Base-by-base conservation (phyloP, 2,329 filamentous ascomycete species). In the Monosporascus sp. region DNA sequence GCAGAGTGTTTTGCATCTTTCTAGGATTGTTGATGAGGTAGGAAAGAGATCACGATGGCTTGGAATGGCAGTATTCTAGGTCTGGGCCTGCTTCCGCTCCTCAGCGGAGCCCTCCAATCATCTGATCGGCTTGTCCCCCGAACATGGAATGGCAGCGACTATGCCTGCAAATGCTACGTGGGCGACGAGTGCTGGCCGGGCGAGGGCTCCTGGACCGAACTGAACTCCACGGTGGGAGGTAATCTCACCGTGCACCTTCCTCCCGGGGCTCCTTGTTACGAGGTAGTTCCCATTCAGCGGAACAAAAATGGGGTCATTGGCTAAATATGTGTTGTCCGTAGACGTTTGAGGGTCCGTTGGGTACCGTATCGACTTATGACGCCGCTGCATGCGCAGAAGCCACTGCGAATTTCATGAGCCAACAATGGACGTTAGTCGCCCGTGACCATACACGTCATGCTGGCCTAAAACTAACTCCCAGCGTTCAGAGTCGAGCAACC, bases 391-490 rank as follows among this genome's bases (percentile, higher is more conserved):
- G 73, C 50, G 62, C 62, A 0, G 65, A 64, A 1, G 62, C 66
- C 7, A 64, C 60, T 2, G 55, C 60, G 2, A 66, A 65, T 48
- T 73, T 67, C 57, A 49, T 61, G 7, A 57, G 69, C 47, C 67
- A 72, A 54, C 60, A 68, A 47, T 76, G 71, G 69, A 66, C 64
- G 72, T 73, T 52, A 65, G 72, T 67, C 24, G 45, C 19, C 8
- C 8, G 61, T 19, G 58, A 59, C 36, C 54, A 60, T 38, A 19
- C 19, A 17, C 3, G 20, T 14, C 5, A 40, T 22, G 7, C 2
- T n/a, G 50, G 27, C 37, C 2, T 31, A 4, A 31, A 34, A 49
- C 48, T 56, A n/a, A 61, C 24, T 14, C 5, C 44, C 51, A 54
- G 4, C 31, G 5, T 44, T 7, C 36, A 67, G 65, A 14, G 60